phyloP scores from a whole-genome alignment of 2,329 filamentous ascomycete genomes.

The Epichloe elymi region DNA sequence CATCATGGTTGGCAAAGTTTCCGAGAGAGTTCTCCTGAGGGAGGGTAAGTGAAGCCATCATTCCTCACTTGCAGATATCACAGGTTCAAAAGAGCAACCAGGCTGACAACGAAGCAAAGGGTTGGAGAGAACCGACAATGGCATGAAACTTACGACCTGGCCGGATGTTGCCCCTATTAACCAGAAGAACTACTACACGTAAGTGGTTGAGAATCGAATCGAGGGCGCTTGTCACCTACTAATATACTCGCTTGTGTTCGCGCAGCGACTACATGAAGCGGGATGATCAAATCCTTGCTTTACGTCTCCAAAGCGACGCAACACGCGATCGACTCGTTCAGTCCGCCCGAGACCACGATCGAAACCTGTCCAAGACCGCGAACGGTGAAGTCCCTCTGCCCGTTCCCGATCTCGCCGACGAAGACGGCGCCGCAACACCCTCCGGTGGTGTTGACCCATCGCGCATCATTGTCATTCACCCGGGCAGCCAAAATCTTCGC shows the following conservation, averaged over 20 bases:
- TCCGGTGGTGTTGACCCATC: conserved; percentile 59
- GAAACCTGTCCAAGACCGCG: conserved; percentile 64
- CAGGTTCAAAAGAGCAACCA: neutral
- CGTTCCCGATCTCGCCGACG: conserved; percentile 45
- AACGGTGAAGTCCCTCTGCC: conserved; percentile 51
- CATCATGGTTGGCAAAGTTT: conserved; percentile 51
- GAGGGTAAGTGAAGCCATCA: conserved; percentile 34
- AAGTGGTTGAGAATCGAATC: conserved; percentile 17
- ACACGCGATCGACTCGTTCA: conserved; percentile 72
- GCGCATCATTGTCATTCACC: conserved; percentile 88
- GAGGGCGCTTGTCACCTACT: neutral
- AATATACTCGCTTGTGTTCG: conserved; percentile 8
- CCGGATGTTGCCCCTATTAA: conserved; percentile 89
- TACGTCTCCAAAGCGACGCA: conserved; percentile 79
- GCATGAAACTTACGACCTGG: conserved; percentile 92
- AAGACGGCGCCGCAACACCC: conserved; percentile 40
- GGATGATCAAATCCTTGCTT: conserved; percentile 87
- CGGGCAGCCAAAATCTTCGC: conserved; percentile 87
- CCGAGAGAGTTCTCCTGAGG: conserved; percentile 48
- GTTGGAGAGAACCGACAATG: conserved; percentile 93
- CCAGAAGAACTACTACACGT: conserved; percentile 99
- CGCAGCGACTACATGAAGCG: conserved; percentile 90
- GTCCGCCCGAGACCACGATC: conserved; percentile 75
- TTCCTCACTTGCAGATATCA: conserved; percentile 10
- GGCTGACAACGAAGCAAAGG: conserved; percentile 36